Percentiles rank a stretch among this genome's conserved stretches.
Evolutionary conservation across 2,329 filamentous ascomycete genomes (phyloP).

Genomic region (Fusarium siculi): DNA sequence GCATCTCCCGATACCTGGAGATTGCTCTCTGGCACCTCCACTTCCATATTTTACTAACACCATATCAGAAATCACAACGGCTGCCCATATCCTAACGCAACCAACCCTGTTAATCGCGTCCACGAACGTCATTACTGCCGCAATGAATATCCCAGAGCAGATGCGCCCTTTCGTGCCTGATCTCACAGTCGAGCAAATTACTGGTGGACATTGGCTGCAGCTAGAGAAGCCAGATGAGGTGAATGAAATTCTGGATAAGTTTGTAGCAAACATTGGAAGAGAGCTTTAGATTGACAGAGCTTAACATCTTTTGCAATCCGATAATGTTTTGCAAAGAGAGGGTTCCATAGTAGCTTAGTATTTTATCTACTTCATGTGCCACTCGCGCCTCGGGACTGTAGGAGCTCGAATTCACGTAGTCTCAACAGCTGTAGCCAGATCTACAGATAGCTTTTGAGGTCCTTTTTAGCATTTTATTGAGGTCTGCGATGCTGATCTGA

Average conservation of each 20-base stretch:
- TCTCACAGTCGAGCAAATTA: background rate
- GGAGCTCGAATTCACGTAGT: background rate
- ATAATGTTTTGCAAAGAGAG: background rate
- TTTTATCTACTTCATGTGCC: background rate
- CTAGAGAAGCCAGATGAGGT: background rate
- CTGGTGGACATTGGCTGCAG: background rate
- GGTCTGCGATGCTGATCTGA: too few species aligned
- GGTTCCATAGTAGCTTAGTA: background rate
- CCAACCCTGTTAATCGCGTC: background rate
- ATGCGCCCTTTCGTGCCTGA: background rate
- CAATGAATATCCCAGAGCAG: background rate
- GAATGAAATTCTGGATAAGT: background rate
- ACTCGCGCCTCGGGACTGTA: too few species aligned
- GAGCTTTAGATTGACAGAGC: rapidly evolving
- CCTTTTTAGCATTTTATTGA: background rate
- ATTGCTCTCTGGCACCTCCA: background rate
- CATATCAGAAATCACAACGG: background rate
- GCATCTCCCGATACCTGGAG: background rate
- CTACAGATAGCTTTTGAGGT: background rate
- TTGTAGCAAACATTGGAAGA: background rate
- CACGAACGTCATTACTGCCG: background rate
- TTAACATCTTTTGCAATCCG: rapidly evolving
- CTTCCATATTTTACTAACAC: background rate
- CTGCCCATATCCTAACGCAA: background rate
- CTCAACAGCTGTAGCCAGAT: background rate